Conservation (phyloP, 129 eudicot species). For the Gnaphalium uliginosum region DNA sequence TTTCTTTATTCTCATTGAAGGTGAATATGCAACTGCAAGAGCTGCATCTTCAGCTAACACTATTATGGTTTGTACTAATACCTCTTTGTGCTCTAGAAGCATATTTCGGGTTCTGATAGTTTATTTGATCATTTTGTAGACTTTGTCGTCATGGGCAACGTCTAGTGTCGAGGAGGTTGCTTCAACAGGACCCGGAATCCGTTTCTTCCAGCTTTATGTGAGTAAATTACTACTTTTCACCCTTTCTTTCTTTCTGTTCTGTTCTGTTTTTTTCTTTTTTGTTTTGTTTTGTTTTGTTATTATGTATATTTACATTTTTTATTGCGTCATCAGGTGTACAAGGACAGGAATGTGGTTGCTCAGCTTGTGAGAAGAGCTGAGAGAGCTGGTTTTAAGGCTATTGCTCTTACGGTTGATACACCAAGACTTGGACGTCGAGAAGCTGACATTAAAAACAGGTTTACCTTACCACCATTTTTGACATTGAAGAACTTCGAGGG, state of each 20-base stretch:
- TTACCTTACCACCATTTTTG: slow-evolving; percentile 69
- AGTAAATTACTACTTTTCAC: slow-evolving; percentile 32
- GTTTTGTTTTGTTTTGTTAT: neutral
- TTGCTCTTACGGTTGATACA: slow-evolving; percentile 93
- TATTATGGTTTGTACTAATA: slow-evolving; percentile 35
- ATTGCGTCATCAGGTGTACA: slow-evolving; percentile 64
- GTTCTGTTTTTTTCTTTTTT: neutral
- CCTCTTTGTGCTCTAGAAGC: neutral
- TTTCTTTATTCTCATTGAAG: slow-evolving; percentile 15
- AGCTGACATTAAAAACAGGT: slow-evolving; percentile 97
- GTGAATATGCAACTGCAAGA: slow-evolving; percentile 49
- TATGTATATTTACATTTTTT: neutral
- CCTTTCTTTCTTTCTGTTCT: neutral
- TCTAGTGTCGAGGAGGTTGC: slow-evolving; percentile 50
- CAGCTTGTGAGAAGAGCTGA: slow-evolving; percentile 96
- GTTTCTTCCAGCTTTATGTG: slow-evolving; percentile 97
- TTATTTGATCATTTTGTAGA: slow-evolving; percentile 18
- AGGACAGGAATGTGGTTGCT: slow-evolving; percentile 86
- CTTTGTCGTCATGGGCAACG: slow-evolving; percentile 46
- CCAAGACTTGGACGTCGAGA: slow-evolving; percentile 96
- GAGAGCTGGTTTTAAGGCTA: slow-evolving; percentile 91
- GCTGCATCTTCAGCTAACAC: slow-evolving; percentile 45
- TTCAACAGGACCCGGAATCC: slow-evolving; percentile 83
- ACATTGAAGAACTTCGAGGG: slow-evolving; percentile 96
- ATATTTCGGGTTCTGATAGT: slow-evolving; percentile 4